phyloP scores from a whole-genome alignment of 108 stramenopile genomes.

The Discostella stelligeroides region DNA sequence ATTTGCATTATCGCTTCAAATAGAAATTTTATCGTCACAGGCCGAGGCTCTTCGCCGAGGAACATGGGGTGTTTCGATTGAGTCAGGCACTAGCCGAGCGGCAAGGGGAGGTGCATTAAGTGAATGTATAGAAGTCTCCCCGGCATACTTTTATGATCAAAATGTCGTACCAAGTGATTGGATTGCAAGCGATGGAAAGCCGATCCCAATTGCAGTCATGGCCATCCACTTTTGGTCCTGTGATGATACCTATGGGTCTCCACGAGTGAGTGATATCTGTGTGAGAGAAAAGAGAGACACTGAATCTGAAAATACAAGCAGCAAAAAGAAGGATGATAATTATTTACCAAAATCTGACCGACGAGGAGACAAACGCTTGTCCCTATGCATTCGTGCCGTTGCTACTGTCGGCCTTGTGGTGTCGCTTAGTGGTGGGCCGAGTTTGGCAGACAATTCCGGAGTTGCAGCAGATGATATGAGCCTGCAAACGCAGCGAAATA shows the following conservation, averaged over 20 bases:
- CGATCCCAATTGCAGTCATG: conserved; percentile 52
- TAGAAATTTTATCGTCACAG: conserved; percentile 85
- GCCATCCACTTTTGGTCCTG: conserved; percentile 87
- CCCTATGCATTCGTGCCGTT: conserved; percentile 75
- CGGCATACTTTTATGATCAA: conserved; percentile 76
- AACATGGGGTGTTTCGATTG: conserved; percentile 60
- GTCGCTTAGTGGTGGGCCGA: conserved; percentile 73
- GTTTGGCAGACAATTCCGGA: conserved; percentile 5
- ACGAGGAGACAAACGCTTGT: conserved; percentile 58
- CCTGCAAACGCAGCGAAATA: conserved; percentile 57
- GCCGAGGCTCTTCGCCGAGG: conserved; percentile 79
- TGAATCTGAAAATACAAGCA: background rate
- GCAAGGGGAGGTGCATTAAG: conserved; percentile 6
- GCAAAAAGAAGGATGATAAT: conserved; percentile 21
- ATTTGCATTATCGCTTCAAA: conserved; percentile 78
- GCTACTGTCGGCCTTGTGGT: conserved; percentile 69
- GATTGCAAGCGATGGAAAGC: background rate
- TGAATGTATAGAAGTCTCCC: conserved; percentile 67
- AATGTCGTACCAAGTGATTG: background rate
- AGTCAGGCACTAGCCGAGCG: conserved; percentile 6
- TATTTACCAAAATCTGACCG: conserved; percentile 37
- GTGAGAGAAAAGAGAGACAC: background rate
- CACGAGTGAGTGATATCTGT: conserved; percentile 66
- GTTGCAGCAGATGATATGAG: no score
- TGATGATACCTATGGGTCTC: conserved; percentile 85